These are phyloP conservation scores for Omphalea diandra DNA, from an alignment of 441 rosid genomes.

Conservation along the genomic window DNA sequence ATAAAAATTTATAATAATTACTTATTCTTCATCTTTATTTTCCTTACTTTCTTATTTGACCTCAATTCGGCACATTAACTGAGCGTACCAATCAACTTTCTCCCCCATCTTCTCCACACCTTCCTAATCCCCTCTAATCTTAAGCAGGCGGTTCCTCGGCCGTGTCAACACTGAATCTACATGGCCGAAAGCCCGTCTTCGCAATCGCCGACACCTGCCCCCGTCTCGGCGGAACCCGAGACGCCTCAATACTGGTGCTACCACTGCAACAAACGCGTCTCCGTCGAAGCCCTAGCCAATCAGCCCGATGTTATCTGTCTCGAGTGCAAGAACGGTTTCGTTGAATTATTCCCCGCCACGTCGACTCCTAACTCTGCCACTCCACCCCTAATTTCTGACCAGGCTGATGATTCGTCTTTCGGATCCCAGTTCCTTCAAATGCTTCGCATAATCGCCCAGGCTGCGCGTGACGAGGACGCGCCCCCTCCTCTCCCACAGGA, in stretches of 20 bases:
- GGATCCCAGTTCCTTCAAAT: slow-evolving; percentile 21
- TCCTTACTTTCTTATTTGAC: too few relatives aligned
- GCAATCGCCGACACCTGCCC: slow-evolving; percentile 26
- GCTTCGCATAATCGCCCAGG: slow-evolving; percentile 41
- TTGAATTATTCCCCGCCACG: slow-evolving; percentile 13
- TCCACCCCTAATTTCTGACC: slow-evolving; percentile 18
- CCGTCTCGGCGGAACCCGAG: slow-evolving; percentile 21
- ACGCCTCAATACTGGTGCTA: slow-evolving; percentile 57
- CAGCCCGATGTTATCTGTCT: slow-evolving; percentile 8
- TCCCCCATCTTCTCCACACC: slow-evolving; percentile 1
- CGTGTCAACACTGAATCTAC: not conserved
- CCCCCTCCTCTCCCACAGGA: slow-evolving; percentile 45
- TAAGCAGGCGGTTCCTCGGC: slow-evolving; percentile 12
- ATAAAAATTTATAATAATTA: too few relatives aligned
- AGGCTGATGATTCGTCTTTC: slow-evolving; percentile 16
- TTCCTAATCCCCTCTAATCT: not conserved
- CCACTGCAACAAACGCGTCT: slow-evolving; percentile 63
- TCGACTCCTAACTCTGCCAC: slow-evolving; percentile 1
- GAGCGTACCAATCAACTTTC: not conserved
- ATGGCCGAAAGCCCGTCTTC: slow-evolving; percentile 55
- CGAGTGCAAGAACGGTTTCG: slow-evolving; percentile 25
- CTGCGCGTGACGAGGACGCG: slow-evolving; percentile 51
- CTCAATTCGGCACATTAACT: too few relatives aligned
- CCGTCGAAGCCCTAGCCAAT: slow-evolving; percentile 39
- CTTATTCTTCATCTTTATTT: too few relatives aligned